Evolutionary conservation across 148 eudicot genomes (phyloP).

Genomic region (Vaccinium macrocarpon): DNA sequence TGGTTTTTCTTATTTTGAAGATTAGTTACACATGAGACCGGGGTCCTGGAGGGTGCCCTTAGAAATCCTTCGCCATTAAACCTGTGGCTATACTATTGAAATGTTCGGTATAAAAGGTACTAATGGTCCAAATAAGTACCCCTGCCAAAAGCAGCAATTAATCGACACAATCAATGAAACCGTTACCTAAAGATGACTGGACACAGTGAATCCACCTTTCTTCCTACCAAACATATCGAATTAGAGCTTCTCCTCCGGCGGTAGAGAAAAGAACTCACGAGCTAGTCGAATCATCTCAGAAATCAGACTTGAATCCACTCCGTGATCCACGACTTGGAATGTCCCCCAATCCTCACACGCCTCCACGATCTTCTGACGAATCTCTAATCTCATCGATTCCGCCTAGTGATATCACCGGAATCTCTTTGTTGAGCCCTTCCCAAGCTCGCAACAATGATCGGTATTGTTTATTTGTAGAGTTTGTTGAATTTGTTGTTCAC

Average conservation of each 20-base stretch:
- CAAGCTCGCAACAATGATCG: too few relatives aligned
- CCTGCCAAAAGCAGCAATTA: too few relatives aligned
- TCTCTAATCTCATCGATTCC: conserved; percentile 73
- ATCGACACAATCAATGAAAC: not conserved
- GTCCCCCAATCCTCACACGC: conserved; percentile 95
- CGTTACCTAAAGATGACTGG: conserved; percentile 87
- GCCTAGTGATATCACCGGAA: conserved; percentile 76
- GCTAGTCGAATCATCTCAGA: conserved; percentile 65
- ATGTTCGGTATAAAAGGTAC: too few relatives aligned
- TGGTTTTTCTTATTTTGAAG: too few relatives aligned
- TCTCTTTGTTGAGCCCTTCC: conserved; percentile 35
- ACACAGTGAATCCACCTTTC: conserved; percentile 94
- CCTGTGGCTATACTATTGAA: too few relatives aligned
- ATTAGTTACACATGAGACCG: too few relatives aligned
- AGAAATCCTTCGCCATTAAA: too few relatives aligned
- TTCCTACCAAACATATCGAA: conserved; percentile 94
- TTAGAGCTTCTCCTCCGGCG: conserved; percentile 73
- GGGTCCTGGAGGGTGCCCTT: too few relatives aligned
- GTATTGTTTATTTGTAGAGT: too few relatives aligned
- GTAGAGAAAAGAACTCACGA: conserved; percentile 62
- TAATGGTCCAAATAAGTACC: too few relatives aligned
- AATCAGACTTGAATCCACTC: conserved; percentile 44
- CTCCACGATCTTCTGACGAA: conserved; percentile 64
- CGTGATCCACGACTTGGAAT: conserved; percentile 91
- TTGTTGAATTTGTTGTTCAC: too few relatives aligned